Percentiles rank a stretch among this genome's conserved stretches.
phyloP scores from a whole-genome alignment of 176 grass and related monocot species.

The Oryza nivara region DNA sequence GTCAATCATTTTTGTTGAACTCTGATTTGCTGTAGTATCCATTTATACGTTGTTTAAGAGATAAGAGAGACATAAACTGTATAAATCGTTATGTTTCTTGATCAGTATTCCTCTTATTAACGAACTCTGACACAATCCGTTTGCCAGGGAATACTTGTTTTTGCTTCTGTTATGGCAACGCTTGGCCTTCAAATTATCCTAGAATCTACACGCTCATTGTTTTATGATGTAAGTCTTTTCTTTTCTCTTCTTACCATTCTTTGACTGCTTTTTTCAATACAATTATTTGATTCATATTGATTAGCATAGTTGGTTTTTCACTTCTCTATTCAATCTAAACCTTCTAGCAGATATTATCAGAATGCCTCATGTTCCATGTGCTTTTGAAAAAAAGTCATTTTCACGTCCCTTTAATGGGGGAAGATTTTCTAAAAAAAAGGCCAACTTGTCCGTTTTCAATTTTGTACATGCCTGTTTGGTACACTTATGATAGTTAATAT shows the following conservation, averaged over 20 bases:
- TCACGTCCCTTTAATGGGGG: background rate
- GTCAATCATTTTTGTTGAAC: background rate
- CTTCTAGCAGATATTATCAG: background rate
- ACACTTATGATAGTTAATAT: background rate
- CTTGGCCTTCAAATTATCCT: slow-evolving; percentile 83
- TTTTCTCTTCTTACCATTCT: background rate
- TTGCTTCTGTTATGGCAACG: slow-evolving; percentile 84
- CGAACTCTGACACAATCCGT: slow-evolving; percentile 14
- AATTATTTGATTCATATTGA: background rate
- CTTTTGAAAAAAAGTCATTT: background rate
- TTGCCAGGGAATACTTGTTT: slow-evolving; percentile 72
- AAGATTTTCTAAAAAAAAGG: background rate
- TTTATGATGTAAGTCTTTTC: slow-evolving; percentile 34
- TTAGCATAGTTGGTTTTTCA: background rate
- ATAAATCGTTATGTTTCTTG: background rate
- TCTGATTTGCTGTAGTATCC: background rate
- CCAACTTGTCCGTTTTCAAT: background rate
- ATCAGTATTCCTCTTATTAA: background rate
- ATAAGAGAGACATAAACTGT: background rate
- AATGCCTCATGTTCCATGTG: background rate
- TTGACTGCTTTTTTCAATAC: background rate
- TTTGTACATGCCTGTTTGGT: background rate
- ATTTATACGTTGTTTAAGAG: background rate
- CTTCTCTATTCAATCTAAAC: background rate
- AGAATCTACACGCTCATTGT: slow-evolving; percentile 59